Evolutionary conservation across 202 grass and related monocot species (phyloP), one percentile per base, ranked within the genome.

Genomic region (Elaeis oleifera): DNA sequence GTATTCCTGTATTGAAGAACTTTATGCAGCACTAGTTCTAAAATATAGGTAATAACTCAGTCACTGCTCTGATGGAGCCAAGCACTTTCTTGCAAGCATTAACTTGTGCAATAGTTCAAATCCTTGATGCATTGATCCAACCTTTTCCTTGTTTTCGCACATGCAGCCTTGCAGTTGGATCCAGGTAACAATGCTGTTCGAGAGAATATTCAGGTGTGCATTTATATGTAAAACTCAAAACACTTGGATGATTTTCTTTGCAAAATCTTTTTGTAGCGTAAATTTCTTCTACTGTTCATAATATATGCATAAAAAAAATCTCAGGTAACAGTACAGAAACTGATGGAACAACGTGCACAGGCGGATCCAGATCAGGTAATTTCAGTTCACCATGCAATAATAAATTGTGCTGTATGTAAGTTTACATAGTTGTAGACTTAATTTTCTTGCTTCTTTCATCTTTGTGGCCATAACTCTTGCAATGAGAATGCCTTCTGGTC

Each of bases 181-280:
- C 85, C 90, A 68, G 67, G 54, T 61, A 95, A 89, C 70, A 67
- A 75, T 68, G 89, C 69, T 76, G 67, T 95, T 57, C 57, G 28
- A 59, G 76, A 80, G 77, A 89, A 89, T 73, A 83, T 95, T 51
- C 73, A 89, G 85, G 90, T 95, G 79, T 27, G 23, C 4, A 9
- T 52, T 18, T 16, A 59, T 16, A 73, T 44, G 6, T 39, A 44
- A 44, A 44, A 44, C 13, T 44, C 9, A 44, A 14, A 9, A 13
- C 36, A 44, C 36, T 13, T 44, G 36, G 36, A 44, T 14, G 36
- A 14, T 44, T 44, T 44, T 44, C 36, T 44, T 44, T 44, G 36
- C 36, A 44, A 44, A 13, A 44, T 16, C 17, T 32, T 62, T 61
- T 55, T 17, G 16, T 5, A 31, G 31, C 22, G 36, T 15, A 56